Conservation (phyloP, 495 filamentous ascomycete species). For the Trichoderma erinaceum region DNA sequence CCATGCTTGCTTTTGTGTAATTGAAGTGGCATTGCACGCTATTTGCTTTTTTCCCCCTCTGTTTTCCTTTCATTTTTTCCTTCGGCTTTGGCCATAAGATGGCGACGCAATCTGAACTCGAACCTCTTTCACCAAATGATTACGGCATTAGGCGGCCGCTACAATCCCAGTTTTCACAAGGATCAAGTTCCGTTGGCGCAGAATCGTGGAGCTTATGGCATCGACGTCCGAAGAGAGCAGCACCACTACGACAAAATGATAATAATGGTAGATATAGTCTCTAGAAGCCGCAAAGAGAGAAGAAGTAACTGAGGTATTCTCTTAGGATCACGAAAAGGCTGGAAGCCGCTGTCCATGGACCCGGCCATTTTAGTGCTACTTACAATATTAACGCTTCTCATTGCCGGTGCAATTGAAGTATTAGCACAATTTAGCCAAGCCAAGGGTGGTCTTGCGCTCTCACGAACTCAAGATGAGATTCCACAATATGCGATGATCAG, state of each 20-base stretch:
- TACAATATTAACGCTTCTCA: conserved; percentile 21
- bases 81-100: not conserved
- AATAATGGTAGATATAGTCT: too few relatives aligned
- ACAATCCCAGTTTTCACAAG: not conserved
- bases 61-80: not conserved
- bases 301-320: not conserved
- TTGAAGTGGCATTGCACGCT: not conserved
- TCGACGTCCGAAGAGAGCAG: not conserved
- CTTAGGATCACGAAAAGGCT: conserved; percentile 9
- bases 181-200: not conserved
- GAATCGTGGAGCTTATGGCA: not conserved
- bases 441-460: conserved; percentile 34
- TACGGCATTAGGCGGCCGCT: not conserved
- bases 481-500: conserved; percentile 24
- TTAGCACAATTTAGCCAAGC: conserved; percentile 23
- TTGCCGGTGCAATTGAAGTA: conserved; percentile 30
- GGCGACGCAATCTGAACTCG: not conserved
- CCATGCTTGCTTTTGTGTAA: not conserved
- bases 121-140: not conserved
- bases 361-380: conserved; percentile 27
- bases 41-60: not conserved
- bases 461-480: conserved; percentile 22
- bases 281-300: not conserved
- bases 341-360: conserved; percentile 34
- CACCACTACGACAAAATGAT: not conserved